Conservation (phyloP, 805 yeast species). For the Torulaspora gathmanii region DNA sequence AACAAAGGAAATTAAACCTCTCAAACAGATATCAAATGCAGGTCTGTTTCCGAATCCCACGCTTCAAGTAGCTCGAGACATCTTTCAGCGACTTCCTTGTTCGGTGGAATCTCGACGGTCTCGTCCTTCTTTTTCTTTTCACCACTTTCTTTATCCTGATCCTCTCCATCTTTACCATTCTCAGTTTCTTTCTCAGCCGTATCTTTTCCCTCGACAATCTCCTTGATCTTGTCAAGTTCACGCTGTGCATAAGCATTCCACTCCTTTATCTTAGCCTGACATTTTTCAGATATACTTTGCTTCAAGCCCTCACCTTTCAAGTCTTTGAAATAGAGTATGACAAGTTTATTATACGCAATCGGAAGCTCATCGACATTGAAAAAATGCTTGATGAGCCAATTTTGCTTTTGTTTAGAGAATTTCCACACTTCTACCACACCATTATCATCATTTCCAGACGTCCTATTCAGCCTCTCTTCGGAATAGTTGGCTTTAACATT, state of each 20-base stretch:
- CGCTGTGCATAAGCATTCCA: constrained; percentile 29
- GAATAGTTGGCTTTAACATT: constrained; percentile 25
- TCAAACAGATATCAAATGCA: background rate
- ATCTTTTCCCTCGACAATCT: constrained; percentile 22
- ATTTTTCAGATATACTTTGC: constrained; percentile 20
- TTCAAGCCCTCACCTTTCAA: constrained; percentile 15
- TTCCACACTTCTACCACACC: constrained; percentile 34
- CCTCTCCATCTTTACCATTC: constrained; percentile 5
- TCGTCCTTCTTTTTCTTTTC: constrained; percentile 6
- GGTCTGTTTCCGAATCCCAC: constrained; percentile 11
- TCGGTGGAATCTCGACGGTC: constrained; percentile 21
- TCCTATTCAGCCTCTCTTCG: constrained; percentile 8
- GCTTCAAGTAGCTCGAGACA: constrained; percentile 17
- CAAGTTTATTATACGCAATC: constrained; percentile 24
- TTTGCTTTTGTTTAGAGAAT: constrained; percentile 37
- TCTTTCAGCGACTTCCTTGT: constrained; percentile 25
- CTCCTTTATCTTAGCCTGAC: constrained; percentile 16
- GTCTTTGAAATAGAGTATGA: constrained; percentile 28
- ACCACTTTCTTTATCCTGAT: constrained; percentile 13
- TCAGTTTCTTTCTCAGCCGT: background rate
- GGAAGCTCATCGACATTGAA: constrained; percentile 29
- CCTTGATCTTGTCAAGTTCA: constrained; percentile 24
- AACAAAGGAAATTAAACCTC: background rate
- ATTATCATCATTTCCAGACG: constrained; percentile 10
- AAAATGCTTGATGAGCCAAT: constrained; percentile 35